Conservation (phyloP, 208 protist genomes). For the Trypanosomatidae sp. region DNA sequence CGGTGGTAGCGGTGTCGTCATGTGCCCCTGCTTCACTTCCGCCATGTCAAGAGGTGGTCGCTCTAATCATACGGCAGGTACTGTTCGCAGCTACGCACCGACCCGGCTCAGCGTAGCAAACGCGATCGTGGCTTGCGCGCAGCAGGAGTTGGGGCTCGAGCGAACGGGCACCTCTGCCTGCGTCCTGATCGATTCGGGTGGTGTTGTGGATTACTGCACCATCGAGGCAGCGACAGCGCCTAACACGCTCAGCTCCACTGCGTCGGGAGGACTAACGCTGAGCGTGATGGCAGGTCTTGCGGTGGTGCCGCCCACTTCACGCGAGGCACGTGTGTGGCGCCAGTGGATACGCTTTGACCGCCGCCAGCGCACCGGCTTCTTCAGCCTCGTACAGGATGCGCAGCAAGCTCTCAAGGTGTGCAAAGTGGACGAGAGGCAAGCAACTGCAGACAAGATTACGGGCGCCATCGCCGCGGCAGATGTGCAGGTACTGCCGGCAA, state of each 20-base stretch:
- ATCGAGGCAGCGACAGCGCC: conserved; percentile 21
- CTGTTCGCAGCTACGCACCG: conserved; percentile 6
- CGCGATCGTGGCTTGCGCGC: conserved; percentile 44
- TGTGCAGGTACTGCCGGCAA: conserved; percentile 35
- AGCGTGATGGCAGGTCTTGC: conserved; percentile 51
- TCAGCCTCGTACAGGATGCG: conserved; percentile 45
- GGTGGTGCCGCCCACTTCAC: conserved; percentile 18
- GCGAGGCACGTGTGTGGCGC: conserved; percentile 39
- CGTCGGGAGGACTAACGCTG: conserved; percentile 26
- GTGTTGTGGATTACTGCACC: conserved; percentile 65
- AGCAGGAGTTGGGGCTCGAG: conserved; percentile 30
- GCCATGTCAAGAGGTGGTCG: background rate
- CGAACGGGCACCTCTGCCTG: conserved; percentile 23
- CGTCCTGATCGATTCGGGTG: conserved; percentile 53
- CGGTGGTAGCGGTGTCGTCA: conserved; percentile 23
- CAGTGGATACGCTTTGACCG: conserved; percentile 62
- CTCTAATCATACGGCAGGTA: background rate
- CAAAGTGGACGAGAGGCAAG: background rate
- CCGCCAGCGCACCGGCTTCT: conserved; percentile 62
- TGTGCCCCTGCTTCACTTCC: conserved; percentile 30
- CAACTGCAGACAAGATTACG: background rate
- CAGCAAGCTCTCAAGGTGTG: conserved; percentile 16
- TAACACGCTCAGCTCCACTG: background rate
- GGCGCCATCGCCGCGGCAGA: background rate
- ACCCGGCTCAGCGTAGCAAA: conserved; percentile 47